Conservation (phyloP, 768 basidiomycete genomes). For the Lactifluus echinatus region DNA sequence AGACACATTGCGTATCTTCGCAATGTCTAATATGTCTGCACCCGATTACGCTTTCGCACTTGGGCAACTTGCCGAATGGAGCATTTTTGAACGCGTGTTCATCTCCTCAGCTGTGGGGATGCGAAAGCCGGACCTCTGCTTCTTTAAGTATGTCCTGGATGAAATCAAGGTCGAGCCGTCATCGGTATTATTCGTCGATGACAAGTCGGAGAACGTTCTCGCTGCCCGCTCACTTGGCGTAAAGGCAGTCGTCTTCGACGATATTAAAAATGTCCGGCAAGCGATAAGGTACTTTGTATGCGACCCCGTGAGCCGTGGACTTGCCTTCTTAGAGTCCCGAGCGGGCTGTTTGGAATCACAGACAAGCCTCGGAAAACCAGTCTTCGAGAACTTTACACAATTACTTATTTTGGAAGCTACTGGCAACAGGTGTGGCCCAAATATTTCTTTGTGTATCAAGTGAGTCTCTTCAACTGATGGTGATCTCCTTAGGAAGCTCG, state of each 20-base stretch:
- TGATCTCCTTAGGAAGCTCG: slow-evolving; percentile 30
- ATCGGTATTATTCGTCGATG: slow-evolving; percentile 48
- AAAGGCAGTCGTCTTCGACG: slow-evolving; percentile 44
- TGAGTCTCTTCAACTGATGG: background rate
- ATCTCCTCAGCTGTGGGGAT: slow-evolving; percentile 44
- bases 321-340: slow-evolving; percentile 33
- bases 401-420: slow-evolving; percentile 50
- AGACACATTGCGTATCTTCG: slow-evolving; percentile 36
- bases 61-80: slow-evolving; percentile 40
- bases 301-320: slow-evolving; percentile 38
- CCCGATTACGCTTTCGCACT: slow-evolving; percentile 42
- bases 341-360: no score
- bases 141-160: slow-evolving; percentile 42
- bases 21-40: slow-evolving; percentile 52
- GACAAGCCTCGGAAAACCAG: no score
- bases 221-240: slow-evolving; percentile 50
- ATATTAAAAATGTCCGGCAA: slow-evolving; percentile 33
- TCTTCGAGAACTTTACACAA: slow-evolving; percentile 50
- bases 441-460: background rate
- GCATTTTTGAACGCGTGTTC: slow-evolving; percentile 41
- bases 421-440: slow-evolving; percentile 30
- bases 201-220: slow-evolving; percentile 50
- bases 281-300: slow-evolving; percentile 40
- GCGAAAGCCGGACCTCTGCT: slow-evolving; percentile 48
- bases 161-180: slow-evolving; percentile 38